Evolutionary conservation across 1,284 basidiomycete genomes (phyloP).

Genomic region (Xerocomus minutiporus): DNA sequence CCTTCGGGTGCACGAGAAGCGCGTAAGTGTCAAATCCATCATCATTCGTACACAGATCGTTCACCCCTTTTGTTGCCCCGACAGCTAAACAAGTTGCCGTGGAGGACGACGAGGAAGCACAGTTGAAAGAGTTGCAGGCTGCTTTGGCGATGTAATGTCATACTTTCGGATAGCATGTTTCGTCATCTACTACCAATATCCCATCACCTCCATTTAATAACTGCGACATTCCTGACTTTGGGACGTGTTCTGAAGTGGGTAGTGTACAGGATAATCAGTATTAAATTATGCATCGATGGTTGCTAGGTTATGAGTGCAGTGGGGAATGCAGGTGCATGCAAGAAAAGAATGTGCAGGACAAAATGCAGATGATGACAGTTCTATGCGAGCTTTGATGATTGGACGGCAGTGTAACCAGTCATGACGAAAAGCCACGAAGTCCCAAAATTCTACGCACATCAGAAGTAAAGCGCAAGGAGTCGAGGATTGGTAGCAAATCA

Average conservation of each 20-base stretch:
- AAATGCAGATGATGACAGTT: conserved; percentile 28
- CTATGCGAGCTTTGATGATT: conserved; percentile 16
- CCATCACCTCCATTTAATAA: conserved; percentile 28
- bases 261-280: conserved; percentile 37
- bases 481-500: conserved; percentile 91
- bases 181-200: conserved; percentile 35
- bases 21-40: conserved; percentile 41
- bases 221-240: conserved; percentile 19
- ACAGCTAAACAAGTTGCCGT: conserved; percentile 41
- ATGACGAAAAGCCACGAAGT: conserved; percentile 57
- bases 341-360: conserved; percentile 18
- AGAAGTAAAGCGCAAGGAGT: conserved; percentile 91
- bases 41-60: conserved; percentile 1
- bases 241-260: conserved; percentile 23
- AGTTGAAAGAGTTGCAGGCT: conserved; percentile 90
- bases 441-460: conserved; percentile 94
- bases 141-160: conserved; percentile 74
- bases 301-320: conserved; percentile 30
- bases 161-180: conserved; percentile 19
- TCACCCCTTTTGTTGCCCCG: conserved; percentile 1
- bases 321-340: conserved; percentile 27
- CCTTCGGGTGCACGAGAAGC: conserved; percentile 62
- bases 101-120: conserved; percentile 91
- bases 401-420: conserved; percentile 8
- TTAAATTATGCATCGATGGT: conserved; percentile 35